Evolutionary conservation across 2,329 filamentous ascomycete genomes (phyloP).

Genomic region (Neofusicoccum laricinum): DNA sequence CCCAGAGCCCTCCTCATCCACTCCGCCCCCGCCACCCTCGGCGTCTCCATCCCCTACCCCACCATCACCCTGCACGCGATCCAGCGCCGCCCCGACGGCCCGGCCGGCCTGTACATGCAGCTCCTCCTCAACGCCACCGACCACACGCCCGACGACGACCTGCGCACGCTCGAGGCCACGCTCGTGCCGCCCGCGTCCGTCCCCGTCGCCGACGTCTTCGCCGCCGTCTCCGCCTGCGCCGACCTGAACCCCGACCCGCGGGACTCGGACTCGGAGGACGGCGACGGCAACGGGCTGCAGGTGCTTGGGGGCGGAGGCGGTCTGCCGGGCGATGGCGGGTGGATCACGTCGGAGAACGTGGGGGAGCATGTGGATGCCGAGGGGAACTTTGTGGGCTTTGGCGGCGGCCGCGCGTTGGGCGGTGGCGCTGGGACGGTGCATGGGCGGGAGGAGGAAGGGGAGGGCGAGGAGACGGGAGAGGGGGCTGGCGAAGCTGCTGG

Average conservation of each 20-base stretch:
- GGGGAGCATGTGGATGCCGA: slow-evolving; percentile 59
- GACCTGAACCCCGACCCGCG: slow-evolving; percentile 71
- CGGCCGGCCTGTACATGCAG: slow-evolving; percentile 32
- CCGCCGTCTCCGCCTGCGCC: slow-evolving; percentile 70
- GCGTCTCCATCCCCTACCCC: slow-evolving; percentile 70
- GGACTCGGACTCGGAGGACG: slow-evolving; percentile 52
- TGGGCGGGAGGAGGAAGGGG: slow-evolving; percentile 28
- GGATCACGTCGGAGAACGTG: slow-evolving; percentile 92
- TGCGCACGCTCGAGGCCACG: slow-evolving; percentile 65
- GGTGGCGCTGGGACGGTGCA: slow-evolving; percentile 38
- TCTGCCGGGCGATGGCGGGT: slow-evolving; percentile 67
- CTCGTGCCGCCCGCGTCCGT: slow-evolving; percentile 52
- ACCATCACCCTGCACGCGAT: slow-evolving; percentile 73
- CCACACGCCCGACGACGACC: slow-evolving; percentile 59
- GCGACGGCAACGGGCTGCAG: slow-evolving; percentile 50
- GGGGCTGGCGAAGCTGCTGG: slow-evolving; percentile 18
- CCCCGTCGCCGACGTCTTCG: slow-evolving; percentile 55
- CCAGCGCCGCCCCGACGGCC: slow-evolving; percentile 49
- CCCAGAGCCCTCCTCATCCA: slow-evolving; percentile 61
- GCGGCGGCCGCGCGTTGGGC: slow-evolving; percentile 26
- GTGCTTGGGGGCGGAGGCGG: slow-evolving; percentile 35
- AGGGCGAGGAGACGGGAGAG: not conserved
- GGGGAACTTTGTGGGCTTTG: slow-evolving; percentile 35
- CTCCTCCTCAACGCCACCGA: slow-evolving; percentile 51
- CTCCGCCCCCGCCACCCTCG: slow-evolving; percentile 55